A percentile compares a stretch with the other conserved stretches of the same genome.
Conservation (phyloP, 2,329 filamentous ascomycete genomes). For the Blastomyces emzantsi region DNA sequence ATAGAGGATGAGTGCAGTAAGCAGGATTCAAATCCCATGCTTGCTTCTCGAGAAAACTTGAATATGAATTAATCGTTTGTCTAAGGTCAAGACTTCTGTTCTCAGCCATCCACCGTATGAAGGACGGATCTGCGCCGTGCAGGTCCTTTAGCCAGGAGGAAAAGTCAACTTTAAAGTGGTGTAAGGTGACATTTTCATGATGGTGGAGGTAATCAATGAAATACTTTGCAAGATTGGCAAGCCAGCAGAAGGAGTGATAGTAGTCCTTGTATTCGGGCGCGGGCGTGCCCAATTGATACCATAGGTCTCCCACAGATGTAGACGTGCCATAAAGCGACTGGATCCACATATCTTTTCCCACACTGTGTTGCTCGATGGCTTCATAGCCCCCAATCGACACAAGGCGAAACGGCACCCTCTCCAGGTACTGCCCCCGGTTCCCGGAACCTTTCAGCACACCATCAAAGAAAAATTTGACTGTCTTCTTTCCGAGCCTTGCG, state of each 20-base stretch:
- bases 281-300: constrained; percentile 54
- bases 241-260: constrained; percentile 57
- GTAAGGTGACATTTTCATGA: constrained; percentile 39
- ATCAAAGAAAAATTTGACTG: constrained; percentile 47
- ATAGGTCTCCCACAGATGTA: constrained; percentile 37
- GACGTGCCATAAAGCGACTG: constrained; percentile 39
- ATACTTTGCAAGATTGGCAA: constrained; percentile 62
- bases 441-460: constrained; percentile 43
- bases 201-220: constrained; percentile 55
- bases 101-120: constrained; percentile 48
- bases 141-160: constrained; percentile 44
- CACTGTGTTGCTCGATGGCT: constrained; percentile 35
- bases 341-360: constrained; percentile 54
- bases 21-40: constrained; percentile 42
- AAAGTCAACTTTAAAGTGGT: constrained; percentile 52
- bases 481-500: constrained; percentile 26
- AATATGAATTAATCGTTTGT: constrained; percentile 49
- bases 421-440: constrained; percentile 40
- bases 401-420: constrained; percentile 47
- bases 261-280: constrained; percentile 54
- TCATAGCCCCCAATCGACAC: constrained; percentile 62
- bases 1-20: constrained; percentile 40
- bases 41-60: constrained; percentile 59
- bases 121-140: constrained; percentile 38
- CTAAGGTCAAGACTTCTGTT: constrained; percentile 53